These are phyloP conservation scores for Postia placenta DNA, from an alignment of 768 basidiomycete species.

Conservation along the genomic window DNA sequence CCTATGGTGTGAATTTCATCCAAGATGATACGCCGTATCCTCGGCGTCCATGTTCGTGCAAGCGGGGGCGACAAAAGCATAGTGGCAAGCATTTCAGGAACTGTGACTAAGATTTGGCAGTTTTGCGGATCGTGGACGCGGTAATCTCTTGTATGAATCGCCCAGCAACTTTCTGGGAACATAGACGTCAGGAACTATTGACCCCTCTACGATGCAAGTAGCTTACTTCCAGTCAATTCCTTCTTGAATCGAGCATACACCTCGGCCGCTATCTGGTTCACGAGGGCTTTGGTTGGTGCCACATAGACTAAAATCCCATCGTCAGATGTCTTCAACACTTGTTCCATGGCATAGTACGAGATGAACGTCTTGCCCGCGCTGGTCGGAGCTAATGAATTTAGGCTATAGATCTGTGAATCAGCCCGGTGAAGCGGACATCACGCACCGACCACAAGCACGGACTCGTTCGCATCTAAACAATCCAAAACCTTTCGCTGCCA, in stretches of 20 bases:
- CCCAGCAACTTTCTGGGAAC: conserved; percentile 58
- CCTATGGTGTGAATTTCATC: conserved; percentile 68
- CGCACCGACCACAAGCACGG: conserved; percentile 62
- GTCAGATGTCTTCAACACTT: conserved; percentile 53
- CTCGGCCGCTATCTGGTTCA: conserved; percentile 67
- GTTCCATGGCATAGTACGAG: conserved; percentile 74
- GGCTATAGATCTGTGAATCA: too few species aligned
- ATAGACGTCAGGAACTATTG: background rate
- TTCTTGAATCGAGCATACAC: conserved; percentile 67
- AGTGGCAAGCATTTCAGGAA: conserved; percentile 63
- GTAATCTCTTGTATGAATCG: conserved; percentile 61
- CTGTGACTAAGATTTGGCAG: conserved; percentile 70
- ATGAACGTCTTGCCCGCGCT: conserved; percentile 77
- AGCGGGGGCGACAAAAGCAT: conserved; percentile 66
- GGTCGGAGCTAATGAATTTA: conserved; percentile 55
- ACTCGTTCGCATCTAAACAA: conserved; percentile 49
- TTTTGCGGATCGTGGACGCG: conserved; percentile 56
- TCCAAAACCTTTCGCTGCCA: conserved; percentile 70
- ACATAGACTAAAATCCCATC: conserved; percentile 68
- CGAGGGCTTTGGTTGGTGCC: conserved; percentile 71
- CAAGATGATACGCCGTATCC: conserved; percentile 63
- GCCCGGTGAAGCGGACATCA: too few species aligned
- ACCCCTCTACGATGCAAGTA: background rate
- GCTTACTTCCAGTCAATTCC: conserved; percentile 33
- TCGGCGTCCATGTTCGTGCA: conserved; percentile 54